These are phyloP conservation scores for Candida ovalis DNA, from an alignment of 805 yeast genomes.

Conservation along the genomic window DNA sequence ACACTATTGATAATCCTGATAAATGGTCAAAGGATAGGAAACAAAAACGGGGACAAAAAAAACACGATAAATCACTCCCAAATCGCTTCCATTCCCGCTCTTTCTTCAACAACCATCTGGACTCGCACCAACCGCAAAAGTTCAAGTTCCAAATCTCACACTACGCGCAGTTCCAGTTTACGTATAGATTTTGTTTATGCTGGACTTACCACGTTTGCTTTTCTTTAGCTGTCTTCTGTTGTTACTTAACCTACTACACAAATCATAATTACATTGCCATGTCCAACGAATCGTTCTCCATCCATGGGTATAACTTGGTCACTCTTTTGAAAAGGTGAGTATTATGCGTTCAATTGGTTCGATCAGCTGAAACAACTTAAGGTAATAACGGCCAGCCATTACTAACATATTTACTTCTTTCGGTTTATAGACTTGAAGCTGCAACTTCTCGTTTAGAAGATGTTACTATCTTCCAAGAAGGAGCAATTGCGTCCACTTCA, in stretches of 20 bases:
- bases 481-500: slow-evolving; percentile 20
- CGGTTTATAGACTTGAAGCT: slow-evolving; percentile 62
- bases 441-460: slow-evolving; percentile 93
- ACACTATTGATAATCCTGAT: not conserved
- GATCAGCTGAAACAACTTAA: too few species aligned
- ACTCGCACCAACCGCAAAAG: not conserved
- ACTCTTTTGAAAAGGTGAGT: slow-evolving; percentile 67
- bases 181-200: too few species aligned
- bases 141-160: not conserved
- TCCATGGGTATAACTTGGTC: slow-evolving; percentile 83
- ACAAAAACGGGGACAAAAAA: not conserved
- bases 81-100: too few species aligned
- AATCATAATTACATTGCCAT: slow-evolving; percentile 3
- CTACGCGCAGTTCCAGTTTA: too few species aligned
- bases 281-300: slow-evolving; percentile 41
- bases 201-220: too few species aligned
- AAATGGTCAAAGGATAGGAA: not conserved
- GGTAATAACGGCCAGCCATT: too few species aligned
- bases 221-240: too few species aligned
- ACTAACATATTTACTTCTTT: not conserved
- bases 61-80: too few species aligned
- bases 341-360: not conserved
- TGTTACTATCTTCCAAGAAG: slow-evolving; percentile 74
- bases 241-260: not conserved
- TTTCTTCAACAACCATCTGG: not conserved